phyloP scores from a whole-genome alignment of 2,329 filamentous ascomycete genomes.

The Myriangium duriaei region DNA sequence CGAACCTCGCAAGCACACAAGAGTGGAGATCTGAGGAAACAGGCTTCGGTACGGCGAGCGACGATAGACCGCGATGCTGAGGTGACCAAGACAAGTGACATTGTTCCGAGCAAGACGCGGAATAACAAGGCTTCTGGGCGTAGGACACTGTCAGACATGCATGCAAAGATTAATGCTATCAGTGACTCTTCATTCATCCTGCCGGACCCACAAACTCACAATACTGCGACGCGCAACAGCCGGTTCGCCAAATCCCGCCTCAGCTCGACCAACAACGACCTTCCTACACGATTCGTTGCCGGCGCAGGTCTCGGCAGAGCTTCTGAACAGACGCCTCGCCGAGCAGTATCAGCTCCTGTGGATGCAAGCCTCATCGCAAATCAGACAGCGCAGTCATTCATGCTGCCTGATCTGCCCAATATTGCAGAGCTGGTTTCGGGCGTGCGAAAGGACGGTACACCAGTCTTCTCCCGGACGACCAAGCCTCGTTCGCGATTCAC shows the following conservation, averaged over 20 bases:
- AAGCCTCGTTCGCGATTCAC: constrained; percentile 43
- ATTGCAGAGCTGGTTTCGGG: constrained; percentile 50
- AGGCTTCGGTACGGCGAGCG: constrained; percentile 34
- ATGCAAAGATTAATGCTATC: constrained; percentile 40
- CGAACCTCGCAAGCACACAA: constrained; percentile 18
- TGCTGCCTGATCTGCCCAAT: constrained; percentile 48
- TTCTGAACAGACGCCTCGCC: constrained; percentile 14
- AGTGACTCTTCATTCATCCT: constrained; percentile 40
- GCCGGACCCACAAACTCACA: constrained; percentile 34
- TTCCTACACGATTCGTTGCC: constrained; percentile 10
- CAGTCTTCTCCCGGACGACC: constrained; percentile 40
- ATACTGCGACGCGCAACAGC: constrained; percentile 37
- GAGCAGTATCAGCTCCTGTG: constrained; percentile 18
- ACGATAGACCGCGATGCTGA: constrained; percentile 27
- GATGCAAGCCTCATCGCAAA: constrained; percentile 32
- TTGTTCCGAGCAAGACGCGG: constrained; percentile 21
- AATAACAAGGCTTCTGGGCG: constrained; percentile 21
- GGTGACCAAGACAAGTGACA: constrained; percentile 21
- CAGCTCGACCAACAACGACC: constrained; percentile 5
- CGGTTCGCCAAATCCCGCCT: constrained; percentile 34
- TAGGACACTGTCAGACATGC: constrained; percentile 43
- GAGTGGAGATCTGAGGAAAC: constrained; percentile 28
- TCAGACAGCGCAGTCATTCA: constrained; percentile 45
- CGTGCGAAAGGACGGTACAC: constrained; percentile 44
- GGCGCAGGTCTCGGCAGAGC: constrained; percentile 12